Conservation (phyloP, 768 basidiomycete species). For the Auricularia cornea region DNA sequence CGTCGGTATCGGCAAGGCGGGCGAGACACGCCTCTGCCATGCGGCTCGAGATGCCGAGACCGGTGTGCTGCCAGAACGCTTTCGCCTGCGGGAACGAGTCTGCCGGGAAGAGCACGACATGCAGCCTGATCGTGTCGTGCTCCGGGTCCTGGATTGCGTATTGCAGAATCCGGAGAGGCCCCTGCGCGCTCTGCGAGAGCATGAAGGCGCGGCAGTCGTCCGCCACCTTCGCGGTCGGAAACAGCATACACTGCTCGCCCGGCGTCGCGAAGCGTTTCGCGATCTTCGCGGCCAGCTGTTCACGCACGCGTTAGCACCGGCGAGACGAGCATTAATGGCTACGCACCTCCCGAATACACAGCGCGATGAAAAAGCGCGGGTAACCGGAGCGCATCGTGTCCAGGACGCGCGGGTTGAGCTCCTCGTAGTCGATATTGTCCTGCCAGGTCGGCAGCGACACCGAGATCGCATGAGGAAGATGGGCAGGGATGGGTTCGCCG, state of each 20-base stretch:
- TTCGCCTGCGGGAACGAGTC: slow-evolving; percentile 60
- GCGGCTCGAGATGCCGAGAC: slow-evolving; percentile 82
- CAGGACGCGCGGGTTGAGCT: slow-evolving; percentile 71
- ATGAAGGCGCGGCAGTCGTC: slow-evolving; percentile 71
- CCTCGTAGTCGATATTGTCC: slow-evolving; percentile 88
- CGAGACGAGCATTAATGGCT: background rate
- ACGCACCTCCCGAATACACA: slow-evolving; percentile 63
- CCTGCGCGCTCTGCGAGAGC: slow-evolving; percentile 36
- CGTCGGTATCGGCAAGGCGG: slow-evolving; percentile 54
- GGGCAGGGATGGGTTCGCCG: slow-evolving; percentile 17
- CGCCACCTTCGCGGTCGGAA: slow-evolving; percentile 64
- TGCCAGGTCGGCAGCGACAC: slow-evolving; percentile 89
- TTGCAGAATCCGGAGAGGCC: slow-evolving; percentile 55
- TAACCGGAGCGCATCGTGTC: slow-evolving; percentile 83
- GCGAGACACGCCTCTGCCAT: slow-evolving; percentile 78
- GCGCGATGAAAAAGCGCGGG: slow-evolving; percentile 90
- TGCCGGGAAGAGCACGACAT: slow-evolving; percentile 71
- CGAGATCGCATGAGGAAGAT: slow-evolving; percentile 75
- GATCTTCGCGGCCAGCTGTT: slow-evolving; percentile 70
- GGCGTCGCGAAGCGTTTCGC: slow-evolving; percentile 66
- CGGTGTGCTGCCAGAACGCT: slow-evolving; percentile 95
- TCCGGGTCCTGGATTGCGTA: slow-evolving; percentile 46
- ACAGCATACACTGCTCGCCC: slow-evolving; percentile 71
- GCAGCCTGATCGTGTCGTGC: slow-evolving; percentile 44
- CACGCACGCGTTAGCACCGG: background rate